Conservation (phyloP, 2,329 filamentous ascomycete species). For the Cytospora leucostoma region DNA sequence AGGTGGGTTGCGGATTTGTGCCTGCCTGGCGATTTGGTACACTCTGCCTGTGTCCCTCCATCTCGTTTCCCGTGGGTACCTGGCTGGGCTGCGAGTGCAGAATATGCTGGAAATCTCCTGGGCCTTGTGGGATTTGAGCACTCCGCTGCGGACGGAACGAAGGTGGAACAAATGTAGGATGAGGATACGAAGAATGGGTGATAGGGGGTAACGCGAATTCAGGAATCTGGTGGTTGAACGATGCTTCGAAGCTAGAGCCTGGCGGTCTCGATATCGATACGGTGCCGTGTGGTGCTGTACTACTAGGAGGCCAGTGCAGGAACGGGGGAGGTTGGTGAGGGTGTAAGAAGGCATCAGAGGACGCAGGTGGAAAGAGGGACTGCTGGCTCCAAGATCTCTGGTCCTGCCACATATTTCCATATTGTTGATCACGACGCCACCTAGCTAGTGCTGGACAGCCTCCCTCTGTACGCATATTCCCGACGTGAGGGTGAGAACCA, state of each 20-base stretch:
- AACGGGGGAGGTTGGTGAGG: constrained; percentile 5
- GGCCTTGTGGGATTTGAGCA: constrained; percentile 12
- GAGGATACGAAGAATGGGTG: constrained; percentile 14
- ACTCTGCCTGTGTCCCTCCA: neutral
- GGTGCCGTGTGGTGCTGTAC: constrained; percentile 4
- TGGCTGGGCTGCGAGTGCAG: constrained; percentile 17
- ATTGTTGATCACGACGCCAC: constrained; percentile 21
- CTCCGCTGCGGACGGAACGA: constrained; percentile 11
- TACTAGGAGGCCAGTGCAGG: constrained; percentile 13
- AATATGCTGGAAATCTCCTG: constrained; percentile 18
- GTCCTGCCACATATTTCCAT: constrained; percentile 13
- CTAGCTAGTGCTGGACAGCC: constrained; percentile 21
- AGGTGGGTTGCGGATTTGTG: neutral
- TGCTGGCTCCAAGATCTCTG: constrained; percentile 18
- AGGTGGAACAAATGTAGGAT: constrained; percentile 8
- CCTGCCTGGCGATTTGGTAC: neutral
- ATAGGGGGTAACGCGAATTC: constrained; percentile 15
- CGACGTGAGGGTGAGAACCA: constrained; percentile 25
- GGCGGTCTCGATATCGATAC: constrained; percentile 11
- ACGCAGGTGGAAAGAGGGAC: constrained; percentile 14
- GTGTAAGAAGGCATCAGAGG: constrained; percentile 18
- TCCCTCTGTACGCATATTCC: constrained; percentile 7
- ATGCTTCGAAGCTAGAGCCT: constrained; percentile 7
- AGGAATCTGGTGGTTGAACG: constrained; percentile 15
- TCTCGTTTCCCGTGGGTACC: neutral